Evolutionary conservation across 179 eudicot genomes (phyloP).

Genomic region (Vitellaria paradoxa): DNA sequence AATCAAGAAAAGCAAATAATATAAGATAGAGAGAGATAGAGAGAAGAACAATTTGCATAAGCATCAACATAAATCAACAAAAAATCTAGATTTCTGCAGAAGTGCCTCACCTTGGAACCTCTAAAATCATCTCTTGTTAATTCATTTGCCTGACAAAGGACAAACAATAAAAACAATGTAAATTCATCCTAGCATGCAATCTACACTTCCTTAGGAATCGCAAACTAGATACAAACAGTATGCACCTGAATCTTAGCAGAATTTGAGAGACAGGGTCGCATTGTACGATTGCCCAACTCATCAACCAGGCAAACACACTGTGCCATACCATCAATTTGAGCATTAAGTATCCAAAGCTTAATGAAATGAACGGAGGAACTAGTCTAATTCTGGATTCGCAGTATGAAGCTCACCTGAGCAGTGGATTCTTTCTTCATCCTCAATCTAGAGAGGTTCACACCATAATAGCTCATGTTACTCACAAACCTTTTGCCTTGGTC

Average conservation of each 20-base stretch:
- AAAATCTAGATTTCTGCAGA: not conserved
- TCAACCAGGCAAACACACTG: constrained; percentile 98
- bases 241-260: constrained; percentile 86
- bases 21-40: not conserved
- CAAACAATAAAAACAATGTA: not conserved
- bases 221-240: not conserved
- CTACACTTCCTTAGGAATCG: not conserved
- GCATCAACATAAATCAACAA: not conserved
- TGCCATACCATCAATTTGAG: constrained; percentile 25
- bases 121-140: constrained; percentile 61
- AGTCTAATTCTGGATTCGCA: not conserved
- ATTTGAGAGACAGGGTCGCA: constrained; percentile 89
- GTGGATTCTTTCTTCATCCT: constrained; percentile 66
- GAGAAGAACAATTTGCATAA: not conserved
- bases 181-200: not conserved
- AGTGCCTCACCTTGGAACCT: constrained; percentile 77
- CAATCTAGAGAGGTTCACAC: constrained; percentile 68
- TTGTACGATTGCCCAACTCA: constrained; percentile 82
- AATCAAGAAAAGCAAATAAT: not conserved
- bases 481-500: constrained; percentile 71
- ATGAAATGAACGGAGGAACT: not conserved
- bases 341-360: constrained; percentile 7
- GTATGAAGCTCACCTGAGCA: constrained; percentile 60
- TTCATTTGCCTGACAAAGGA: constrained; percentile 64
- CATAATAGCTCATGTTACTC: constrained; percentile 56